Conservation (phyloP, 2,329 filamentous ascomycete species). For the Leptographium wingfieldii region DNA sequence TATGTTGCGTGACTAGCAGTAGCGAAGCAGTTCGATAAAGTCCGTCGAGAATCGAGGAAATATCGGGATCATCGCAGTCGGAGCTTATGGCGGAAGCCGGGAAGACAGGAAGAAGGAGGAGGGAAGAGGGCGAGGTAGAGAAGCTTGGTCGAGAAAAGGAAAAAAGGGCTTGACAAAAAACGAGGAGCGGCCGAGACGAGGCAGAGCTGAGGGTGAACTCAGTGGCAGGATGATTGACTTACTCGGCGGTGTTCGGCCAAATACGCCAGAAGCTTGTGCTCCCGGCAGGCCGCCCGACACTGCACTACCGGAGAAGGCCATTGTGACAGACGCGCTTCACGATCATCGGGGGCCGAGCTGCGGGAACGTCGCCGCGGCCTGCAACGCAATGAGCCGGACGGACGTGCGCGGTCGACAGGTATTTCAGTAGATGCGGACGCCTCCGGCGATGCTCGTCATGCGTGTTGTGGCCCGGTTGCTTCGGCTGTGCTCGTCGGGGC, state of each 20-base stretch:
- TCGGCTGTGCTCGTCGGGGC: background rate
- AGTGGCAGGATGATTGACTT: background rate
- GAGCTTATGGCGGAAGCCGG: background rate
- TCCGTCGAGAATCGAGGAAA: too few relatives aligned
- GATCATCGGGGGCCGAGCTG: slow-evolving; percentile 2
- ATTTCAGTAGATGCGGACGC: background rate
- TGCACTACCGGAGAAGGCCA: slow-evolving; percentile 7
- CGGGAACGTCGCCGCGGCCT: background rate
- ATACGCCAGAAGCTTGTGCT: background rate
- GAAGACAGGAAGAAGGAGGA: background rate
- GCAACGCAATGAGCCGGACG: background rate
- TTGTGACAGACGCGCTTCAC: slow-evolving; percentile 5
- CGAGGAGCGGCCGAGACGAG: background rate
- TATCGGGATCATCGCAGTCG: background rate
- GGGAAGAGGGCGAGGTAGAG: background rate
- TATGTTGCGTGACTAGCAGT: background rate
- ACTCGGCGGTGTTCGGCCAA: background rate
- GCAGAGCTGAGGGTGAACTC: background rate
- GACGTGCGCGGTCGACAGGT: background rate
- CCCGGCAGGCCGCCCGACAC: slow-evolving; percentile 2
- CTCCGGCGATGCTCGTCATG: background rate
- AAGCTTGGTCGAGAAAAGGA: background rate
- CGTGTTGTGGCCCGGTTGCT: background rate
- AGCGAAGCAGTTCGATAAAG: background rate
- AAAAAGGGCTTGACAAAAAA: background rate